Evolutionary conservation across 768 basidiomycete species (phyloP), one percentile per base, ranked within the genome.

Genomic region (Rhizopogon rudus): DNA sequence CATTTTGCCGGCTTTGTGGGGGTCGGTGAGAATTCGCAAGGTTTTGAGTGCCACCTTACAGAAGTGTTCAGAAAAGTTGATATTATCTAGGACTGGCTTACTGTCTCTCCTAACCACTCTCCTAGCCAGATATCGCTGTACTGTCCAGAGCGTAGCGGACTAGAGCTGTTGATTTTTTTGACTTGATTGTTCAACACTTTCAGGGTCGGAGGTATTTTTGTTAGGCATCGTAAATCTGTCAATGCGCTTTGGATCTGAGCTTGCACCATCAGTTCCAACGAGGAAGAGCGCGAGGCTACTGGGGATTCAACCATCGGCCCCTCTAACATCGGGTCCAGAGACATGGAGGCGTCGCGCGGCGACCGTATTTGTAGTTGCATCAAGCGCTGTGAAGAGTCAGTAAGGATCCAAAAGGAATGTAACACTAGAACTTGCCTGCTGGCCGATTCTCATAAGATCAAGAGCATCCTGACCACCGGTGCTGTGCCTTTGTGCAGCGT

Each of bases 91-190:
- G 14, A 35, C 33, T 3, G 33, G 33, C 33, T 20, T 53, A 78
- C 81, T 70, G 78, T 81, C 58, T 73, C 73, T n/a, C 72, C 77
- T 13, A 84, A 62, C 83, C 83, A 84, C 31, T 61, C 68, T 16
- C 83, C 84, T 54, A 75, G 63, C 69, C 73, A 84, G 40, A 85
- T 74, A 51, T 82, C 77, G 61, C 80, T 82, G 57, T 80, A 80
- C 20, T 72, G 72, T 28, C 84, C 82, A 44, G 78, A 78, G 14
- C 77, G 77, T 41, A 79, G 63, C 6, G 81, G 64, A n/a, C 70
- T 51, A 14, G 77, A 75, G 10, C 71, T 62, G 0, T 52, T 52
- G 3, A 44, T n/a, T 53, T 71, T 76, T 45, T 61, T 70, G 3
- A 84, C 72, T 64, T 85, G 83, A 28, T 79, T 78, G 40, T 83